These are phyloP conservation scores for Lasiodiplodia gonubiensis DNA, from an alignment of 2,329 filamentous ascomycete species.

Conservation along the genomic window DNA sequence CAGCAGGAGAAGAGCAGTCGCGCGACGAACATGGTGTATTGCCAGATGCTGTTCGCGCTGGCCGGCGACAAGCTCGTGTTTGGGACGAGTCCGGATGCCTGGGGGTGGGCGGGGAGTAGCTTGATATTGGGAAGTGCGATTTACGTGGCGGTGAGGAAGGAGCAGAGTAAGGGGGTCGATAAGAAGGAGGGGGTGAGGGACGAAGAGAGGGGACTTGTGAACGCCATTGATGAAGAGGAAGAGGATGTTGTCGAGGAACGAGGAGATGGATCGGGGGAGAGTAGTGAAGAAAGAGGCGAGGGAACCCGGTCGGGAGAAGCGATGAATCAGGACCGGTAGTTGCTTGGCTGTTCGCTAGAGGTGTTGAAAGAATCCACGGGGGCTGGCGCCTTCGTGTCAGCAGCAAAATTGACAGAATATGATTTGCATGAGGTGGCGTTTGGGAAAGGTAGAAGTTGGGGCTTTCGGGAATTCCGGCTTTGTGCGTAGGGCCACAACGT, in stretches of 20 bases:
- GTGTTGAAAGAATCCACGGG: not conserved
- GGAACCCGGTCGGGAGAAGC: not conserved
- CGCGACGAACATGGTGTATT: conserved; percentile 72
- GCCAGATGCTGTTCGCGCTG: conserved; percentile 72
- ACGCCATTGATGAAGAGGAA: not conserved
- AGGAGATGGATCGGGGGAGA: not conserved
- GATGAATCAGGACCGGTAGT: not conserved
- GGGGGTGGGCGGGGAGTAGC: conserved; percentile 66
- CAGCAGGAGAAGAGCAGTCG: conserved; percentile 62
- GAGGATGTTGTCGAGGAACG: not conserved
- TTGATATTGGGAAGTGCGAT: conserved; percentile 70
- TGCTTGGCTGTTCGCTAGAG: not conserved
- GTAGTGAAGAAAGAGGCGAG: not conserved
- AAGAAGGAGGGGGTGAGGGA: conserved; percentile 33
- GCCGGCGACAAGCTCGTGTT: conserved; percentile 69
- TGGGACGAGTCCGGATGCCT: conserved; percentile 61
- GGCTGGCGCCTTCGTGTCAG: not conserved
- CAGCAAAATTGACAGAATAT: not conserved
- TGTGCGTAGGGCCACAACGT: not conserved
- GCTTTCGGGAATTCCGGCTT: not conserved
- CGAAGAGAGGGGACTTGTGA: conserved; percentile 41
- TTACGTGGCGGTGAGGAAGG: conserved; percentile 65
- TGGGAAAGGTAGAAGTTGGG: not conserved
- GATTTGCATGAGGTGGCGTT: not conserved
- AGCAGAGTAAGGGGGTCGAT: conserved; percentile 38